These are phyloP conservation scores for Grosmannia penicillata DNA, from an alignment of 2,329 filamentous ascomycete species.

Conservation along the genomic window DNA sequence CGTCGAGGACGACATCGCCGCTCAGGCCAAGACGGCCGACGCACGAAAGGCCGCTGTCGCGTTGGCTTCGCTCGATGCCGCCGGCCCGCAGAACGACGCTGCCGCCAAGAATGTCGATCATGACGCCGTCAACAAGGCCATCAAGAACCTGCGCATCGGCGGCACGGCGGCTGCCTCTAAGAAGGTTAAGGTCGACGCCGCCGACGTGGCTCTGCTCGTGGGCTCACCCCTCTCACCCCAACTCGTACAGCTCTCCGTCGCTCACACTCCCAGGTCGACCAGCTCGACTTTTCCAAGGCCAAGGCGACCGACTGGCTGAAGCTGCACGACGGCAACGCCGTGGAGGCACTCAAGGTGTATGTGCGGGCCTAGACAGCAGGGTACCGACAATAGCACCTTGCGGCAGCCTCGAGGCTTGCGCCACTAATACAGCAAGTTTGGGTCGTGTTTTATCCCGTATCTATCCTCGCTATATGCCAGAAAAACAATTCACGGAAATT, in stretches of 20 bases:
- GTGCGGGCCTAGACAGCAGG: too few relatives aligned
- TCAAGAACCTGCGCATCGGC: constrained; percentile 42
- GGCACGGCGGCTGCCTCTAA: constrained; percentile 22
- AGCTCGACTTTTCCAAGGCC: constrained; percentile 55
- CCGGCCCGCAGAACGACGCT: constrained; percentile 30
- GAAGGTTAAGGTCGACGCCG: constrained; percentile 59
- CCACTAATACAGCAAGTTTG: too few relatives aligned
- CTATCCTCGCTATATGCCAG: too few relatives aligned
- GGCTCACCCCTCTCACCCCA: constrained; percentile 13
- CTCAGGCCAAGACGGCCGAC: constrained; percentile 50
- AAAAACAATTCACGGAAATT: too few relatives aligned
- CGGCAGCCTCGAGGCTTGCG: too few relatives aligned
- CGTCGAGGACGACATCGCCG: constrained; percentile 37
- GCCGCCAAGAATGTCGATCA: constrained; percentile 45
- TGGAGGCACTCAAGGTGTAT: constrained; percentile 51
- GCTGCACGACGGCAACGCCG: constrained; percentile 53
- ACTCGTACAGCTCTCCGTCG: neutral
- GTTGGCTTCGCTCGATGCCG: constrained; percentile 51
- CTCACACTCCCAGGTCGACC: constrained; percentile 36
- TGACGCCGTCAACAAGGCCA: constrained; percentile 57
- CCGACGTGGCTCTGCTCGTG: constrained; percentile 56
- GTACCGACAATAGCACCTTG: too few relatives aligned
- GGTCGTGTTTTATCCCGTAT: too few relatives aligned
- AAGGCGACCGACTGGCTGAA: constrained; percentile 65
- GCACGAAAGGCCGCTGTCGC: constrained; percentile 65